Conservation (phyloP, 169 alveolate genomes). For the Plasmodium vinckei region DNA sequence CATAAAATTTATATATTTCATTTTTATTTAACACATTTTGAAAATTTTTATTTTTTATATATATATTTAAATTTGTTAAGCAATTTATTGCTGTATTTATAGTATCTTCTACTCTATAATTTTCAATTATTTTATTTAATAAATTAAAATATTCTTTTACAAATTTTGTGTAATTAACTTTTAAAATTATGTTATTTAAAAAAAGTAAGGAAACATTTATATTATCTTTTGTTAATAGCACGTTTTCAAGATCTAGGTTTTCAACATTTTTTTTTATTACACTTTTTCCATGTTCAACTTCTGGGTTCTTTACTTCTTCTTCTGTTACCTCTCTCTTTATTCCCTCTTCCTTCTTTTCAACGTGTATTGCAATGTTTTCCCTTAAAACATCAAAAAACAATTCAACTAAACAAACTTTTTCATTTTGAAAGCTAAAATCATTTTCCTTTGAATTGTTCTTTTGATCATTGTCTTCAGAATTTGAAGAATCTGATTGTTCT, state of each 20-base stretch:
- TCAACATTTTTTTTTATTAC: background rate
- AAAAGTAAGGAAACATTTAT: slow-evolving; percentile 30
- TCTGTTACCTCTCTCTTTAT: background rate
- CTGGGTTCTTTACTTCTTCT: background rate
- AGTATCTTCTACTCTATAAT: slow-evolving; percentile 12
- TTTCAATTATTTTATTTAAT: slow-evolving; percentile 48
- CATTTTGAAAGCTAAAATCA: background rate
- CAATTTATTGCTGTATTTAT: slow-evolving; percentile 46
- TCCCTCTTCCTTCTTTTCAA: background rate
- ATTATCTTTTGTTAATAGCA: slow-evolving; percentile 10
- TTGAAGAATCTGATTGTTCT: background rate
- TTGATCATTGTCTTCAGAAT: background rate
- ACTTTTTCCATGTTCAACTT: too few relatives aligned
- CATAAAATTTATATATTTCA: slow-evolving; percentile 52
- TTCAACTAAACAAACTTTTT: slow-evolving; percentile 27
- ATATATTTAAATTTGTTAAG: slow-evolving; percentile 31
- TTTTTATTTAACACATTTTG: slow-evolving; percentile 36
- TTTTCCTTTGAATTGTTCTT: slow-evolving; percentile 6
- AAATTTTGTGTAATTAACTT: slow-evolving; percentile 22
- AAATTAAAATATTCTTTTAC: slow-evolving; percentile 42
- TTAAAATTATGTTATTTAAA: slow-evolving; percentile 50
- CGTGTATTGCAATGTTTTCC: slow-evolving; percentile 18
- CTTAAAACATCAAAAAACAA: slow-evolving; percentile 8
- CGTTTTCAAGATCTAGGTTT: too few relatives aligned
- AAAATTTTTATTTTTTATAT: slow-evolving; percentile 21